Base-by-base conservation (phyloP, 2,329 filamentous ascomycete genomes). In the Hirsutella minnesotensis region DNA sequence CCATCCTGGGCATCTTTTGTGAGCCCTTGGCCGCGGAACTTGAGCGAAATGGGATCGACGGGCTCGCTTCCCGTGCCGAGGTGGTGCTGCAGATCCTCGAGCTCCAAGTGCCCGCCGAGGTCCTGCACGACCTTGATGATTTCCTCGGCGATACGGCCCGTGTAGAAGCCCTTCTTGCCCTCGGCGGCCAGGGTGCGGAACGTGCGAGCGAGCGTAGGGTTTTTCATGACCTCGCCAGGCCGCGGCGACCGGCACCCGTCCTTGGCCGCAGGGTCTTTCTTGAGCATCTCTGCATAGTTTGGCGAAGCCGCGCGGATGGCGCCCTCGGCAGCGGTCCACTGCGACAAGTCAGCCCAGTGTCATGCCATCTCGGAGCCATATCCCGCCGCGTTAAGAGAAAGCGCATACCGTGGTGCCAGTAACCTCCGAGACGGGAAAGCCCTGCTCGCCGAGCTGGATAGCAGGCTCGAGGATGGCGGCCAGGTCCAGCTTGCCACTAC, bases 101-200 rank as follows among this genome's bases (percentile, higher is more conserved):
- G 66, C 10, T 82, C 81, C 29, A 96, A 67, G 51, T 81, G 78
- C 0, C 89, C 88, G 20, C 90, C 90, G 0, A 82, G 74, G 44
- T 83, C 78, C 48, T 77, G 71, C 1, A 90, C 77, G 0, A 88
- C 87, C 54, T 85, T 82, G 41, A 95, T 74, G 15, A 96, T 69
- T 49, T 81, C 82, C 55, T 92, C 75, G 3, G 86, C 92, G 41
- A 96, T 79, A 31, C 80, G 72, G 1, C 92, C 92, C 20, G 79
- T 75, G 60, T 98, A 98, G 67, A 95, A 98, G 0, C 90, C 92
- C 52, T 79, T 78, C 63, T 94, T 95, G 18, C 89, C 88, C 45
- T 94, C 72, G 27, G 78, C 71, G 0, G 81, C 90, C 5, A 98
- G 69, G 0, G 81, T 66, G 43, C 83, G 76, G 65, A 95, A 95